These are phyloP conservation scores for Talaromyces verruculosus DNA, from an alignment of 2,329 filamentous ascomycete species.

Conservation along the genomic window DNA sequence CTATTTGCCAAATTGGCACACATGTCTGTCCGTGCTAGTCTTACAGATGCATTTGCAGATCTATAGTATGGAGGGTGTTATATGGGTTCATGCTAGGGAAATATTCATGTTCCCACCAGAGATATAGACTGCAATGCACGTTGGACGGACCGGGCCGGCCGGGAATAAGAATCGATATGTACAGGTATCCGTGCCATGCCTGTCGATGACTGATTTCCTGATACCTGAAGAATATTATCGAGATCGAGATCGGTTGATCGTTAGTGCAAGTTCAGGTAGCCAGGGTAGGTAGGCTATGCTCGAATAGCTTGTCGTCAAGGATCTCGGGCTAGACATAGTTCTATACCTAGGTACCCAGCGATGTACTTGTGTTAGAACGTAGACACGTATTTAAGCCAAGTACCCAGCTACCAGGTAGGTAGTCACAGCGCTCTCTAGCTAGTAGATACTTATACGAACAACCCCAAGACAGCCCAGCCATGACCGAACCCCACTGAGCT, in stretches of 20 bases:
- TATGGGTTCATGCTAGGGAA: background rate
- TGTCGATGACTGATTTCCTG: background rate
- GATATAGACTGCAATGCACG: background rate
- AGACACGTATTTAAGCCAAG: background rate
- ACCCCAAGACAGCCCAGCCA: background rate
- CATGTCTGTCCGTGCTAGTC: background rate
- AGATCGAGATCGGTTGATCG: background rate
- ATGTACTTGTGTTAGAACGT: background rate
- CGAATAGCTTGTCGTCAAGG: background rate
- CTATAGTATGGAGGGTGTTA: background rate
- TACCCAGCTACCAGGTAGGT: background rate
- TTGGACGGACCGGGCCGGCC: background rate
- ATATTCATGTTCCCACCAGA: background rate
- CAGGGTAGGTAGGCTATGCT: background rate
- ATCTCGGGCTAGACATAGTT: too few species aligned
- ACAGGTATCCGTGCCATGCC: background rate
- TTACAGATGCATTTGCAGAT: background rate
- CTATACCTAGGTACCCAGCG: background rate
- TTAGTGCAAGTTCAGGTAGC: background rate
- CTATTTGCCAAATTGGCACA: background rate
- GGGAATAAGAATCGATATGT: background rate
- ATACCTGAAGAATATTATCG: background rate
- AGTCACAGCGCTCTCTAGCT: background rate
- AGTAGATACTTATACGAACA: background rate
- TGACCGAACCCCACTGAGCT: background rate